These are phyloP conservation scores for Lichenothelia convexa DNA, from an alignment of 495 filamentous ascomycete species.

Conservation along the genomic window DNA sequence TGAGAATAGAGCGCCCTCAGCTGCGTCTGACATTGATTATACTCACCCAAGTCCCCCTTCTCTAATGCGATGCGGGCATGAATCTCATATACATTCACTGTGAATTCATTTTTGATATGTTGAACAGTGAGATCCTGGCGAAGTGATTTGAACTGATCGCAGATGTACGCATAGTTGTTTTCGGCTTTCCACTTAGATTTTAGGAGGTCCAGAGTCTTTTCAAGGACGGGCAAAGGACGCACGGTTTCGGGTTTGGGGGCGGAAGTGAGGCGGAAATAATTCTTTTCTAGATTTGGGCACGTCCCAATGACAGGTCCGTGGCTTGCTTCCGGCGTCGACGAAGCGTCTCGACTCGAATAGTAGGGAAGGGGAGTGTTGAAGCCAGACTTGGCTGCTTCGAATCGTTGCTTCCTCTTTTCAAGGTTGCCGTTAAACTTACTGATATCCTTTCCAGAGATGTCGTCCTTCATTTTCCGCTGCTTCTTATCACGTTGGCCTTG, in stretches of 20 bases:
- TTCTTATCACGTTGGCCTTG: slow-evolving; percentile 36
- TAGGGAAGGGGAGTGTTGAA: slow-evolving; percentile 1
- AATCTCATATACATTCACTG: slow-evolving; percentile 88
- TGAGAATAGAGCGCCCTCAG: slow-evolving; percentile 74
- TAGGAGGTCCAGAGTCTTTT: slow-evolving; percentile 67
- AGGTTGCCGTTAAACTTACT: slow-evolving; percentile 82
- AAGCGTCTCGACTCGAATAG: slow-evolving; percentile 20
- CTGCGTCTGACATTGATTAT: slow-evolving; percentile 99
- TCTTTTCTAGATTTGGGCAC: slow-evolving; percentile 75
- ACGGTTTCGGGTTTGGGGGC: slow-evolving; percentile 73
- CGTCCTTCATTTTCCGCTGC: slow-evolving; percentile 29
- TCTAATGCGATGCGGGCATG: slow-evolving; percentile 96
- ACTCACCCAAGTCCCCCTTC: slow-evolving; percentile 99
- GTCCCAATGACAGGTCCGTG: slow-evolving; percentile 73
- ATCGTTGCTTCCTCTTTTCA: slow-evolving; percentile 78
- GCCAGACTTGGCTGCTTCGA: slow-evolving; percentile 30
- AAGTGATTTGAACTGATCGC: slow-evolving; percentile 97
- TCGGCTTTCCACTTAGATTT: slow-evolving; percentile 91
- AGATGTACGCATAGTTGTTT: slow-evolving; percentile 90
- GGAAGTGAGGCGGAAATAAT: slow-evolving; percentile 81
- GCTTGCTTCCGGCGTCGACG: slow-evolving; percentile 38
- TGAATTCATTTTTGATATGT: slow-evolving; percentile 88
- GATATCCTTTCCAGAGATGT: slow-evolving; percentile 24
- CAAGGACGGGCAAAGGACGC: slow-evolving; percentile 63
- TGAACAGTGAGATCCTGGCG: slow-evolving; percentile 97